phyloP scores from a whole-genome alignment of 768 basidiomycete species.

The Symmetrospora coprosmae region DNA sequence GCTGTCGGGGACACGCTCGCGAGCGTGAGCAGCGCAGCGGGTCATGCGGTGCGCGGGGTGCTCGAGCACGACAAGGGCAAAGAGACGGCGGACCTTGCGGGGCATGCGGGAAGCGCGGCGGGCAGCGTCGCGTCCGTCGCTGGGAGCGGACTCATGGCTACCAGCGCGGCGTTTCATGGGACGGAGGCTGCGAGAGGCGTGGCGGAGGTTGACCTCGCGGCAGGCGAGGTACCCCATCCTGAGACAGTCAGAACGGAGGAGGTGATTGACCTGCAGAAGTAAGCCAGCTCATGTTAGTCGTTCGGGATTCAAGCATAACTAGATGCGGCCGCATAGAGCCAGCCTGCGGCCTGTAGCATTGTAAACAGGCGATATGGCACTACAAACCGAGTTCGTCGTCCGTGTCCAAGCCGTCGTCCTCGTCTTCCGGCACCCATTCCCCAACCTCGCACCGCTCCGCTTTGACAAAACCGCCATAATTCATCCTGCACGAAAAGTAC shows the following conservation, averaged over 20 bases:
- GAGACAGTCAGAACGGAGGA: background rate
- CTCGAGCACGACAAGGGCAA: background rate
- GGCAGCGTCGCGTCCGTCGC: background rate
- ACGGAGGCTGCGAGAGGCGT: background rate
- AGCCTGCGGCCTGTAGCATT: background rate
- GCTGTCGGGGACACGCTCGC: background rate
- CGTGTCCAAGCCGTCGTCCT: background rate
- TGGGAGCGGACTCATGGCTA: background rate
- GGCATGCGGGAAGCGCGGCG: background rate
- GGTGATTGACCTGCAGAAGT: background rate
- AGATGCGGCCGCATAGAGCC: no score
- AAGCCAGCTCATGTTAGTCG: background rate
- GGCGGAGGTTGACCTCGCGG: background rate
- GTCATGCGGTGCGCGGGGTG: background rate
- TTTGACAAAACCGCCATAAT: slow-evolving; percentile 76
- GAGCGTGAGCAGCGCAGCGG: background rate
- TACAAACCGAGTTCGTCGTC: background rate
- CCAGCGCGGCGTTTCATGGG: background rate
- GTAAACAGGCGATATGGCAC: background rate
- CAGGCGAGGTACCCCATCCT: no score
- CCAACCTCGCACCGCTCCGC: slow-evolving; percentile 35
- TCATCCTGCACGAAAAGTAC: slow-evolving; percentile 67
- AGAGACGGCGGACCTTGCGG: background rate
- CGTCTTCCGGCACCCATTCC: slow-evolving; percentile 3
- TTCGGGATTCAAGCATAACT: no score